A percentile compares a stretch with the other conserved stretches of the same genome.
phyloP scores from a whole-genome alignment of 371 early-diverging fungal genomes.

The Mucor irregularis region DNA sequence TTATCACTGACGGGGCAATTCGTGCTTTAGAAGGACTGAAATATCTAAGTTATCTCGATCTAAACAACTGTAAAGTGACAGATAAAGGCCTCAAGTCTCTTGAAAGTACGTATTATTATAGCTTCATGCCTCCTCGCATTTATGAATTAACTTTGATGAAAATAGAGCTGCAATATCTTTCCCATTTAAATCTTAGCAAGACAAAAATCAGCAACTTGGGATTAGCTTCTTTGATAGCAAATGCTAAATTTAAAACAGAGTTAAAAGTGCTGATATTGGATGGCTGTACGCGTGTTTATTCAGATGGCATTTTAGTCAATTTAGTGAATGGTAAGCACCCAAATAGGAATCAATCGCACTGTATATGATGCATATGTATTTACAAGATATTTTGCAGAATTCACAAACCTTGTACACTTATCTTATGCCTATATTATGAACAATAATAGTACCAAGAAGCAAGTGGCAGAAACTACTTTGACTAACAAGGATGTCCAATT shows the following conservation, averaged over 20 bases:
- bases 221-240: conserved; percentile 12
- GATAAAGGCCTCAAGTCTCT: conserved; percentile 36
- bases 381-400: conserved; percentile 13
- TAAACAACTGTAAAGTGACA: conserved; percentile 44
- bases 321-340: conserved; percentile 24
- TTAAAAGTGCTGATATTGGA: conserved; percentile 28
- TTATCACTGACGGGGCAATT: conserved; percentile 42
- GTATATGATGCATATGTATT: background rate
- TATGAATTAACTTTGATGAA: background rate
- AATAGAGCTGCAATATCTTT: conserved; percentile 26
- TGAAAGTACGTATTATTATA: conserved; percentile 19
- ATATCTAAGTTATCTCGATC: conserved; percentile 37
- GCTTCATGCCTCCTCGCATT: background rate
- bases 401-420: conserved; percentile 24
- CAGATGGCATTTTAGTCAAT: conserved; percentile 9
- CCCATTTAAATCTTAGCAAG: conserved; percentile 34
- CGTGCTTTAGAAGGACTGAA: conserved; percentile 34
- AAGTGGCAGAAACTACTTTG: too few relatives aligned
- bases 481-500: conserved; percentile 3
- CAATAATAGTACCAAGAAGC: background rate
- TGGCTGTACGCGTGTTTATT: conserved; percentile 29
- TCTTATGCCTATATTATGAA: conserved; percentile 26
- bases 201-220: conserved; percentile 42
- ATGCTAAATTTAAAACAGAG: conserved; percentile 18
- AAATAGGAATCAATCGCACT: background rate